These are phyloP conservation scores for Achaetomium macrosporum DNA, from an alignment of 2,329 filamentous ascomycete species.

Conservation along the genomic window DNA sequence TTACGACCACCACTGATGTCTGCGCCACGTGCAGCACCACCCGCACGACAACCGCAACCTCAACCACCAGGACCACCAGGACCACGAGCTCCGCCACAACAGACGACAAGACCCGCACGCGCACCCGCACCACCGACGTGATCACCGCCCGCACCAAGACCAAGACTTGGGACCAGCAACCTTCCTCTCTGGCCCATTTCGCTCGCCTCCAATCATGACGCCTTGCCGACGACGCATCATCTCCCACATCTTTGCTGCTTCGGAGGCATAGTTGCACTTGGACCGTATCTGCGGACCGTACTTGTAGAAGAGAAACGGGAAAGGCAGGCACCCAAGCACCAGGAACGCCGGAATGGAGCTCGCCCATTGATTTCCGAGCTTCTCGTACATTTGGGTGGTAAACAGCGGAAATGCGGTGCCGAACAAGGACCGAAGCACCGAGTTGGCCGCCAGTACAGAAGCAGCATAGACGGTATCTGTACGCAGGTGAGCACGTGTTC, in stretches of 20 bases:
- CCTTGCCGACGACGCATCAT: not conserved
- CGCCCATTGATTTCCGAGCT: slow-evolving; percentile 70
- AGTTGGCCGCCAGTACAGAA: slow-evolving; percentile 66
- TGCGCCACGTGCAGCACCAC: too few species aligned
- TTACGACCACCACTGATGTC: too few species aligned
- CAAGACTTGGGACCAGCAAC: too few species aligned
- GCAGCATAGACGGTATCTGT: slow-evolving; percentile 66
- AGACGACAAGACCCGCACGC: too few species aligned
- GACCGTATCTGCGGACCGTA: slow-evolving; percentile 59
- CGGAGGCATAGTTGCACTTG: slow-evolving; percentile 63
- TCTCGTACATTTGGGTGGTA: slow-evolving; percentile 52
- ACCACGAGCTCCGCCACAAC: too few species aligned
- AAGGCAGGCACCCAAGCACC: slow-evolving; percentile 64
- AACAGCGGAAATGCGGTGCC: slow-evolving; percentile 70
- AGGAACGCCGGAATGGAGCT: slow-evolving; percentile 68
- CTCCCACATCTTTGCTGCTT: slow-evolving; percentile 43
- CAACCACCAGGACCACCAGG: too few species aligned
- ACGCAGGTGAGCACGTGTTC: not conserved
- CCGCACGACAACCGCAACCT: too few species aligned
- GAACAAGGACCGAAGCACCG: slow-evolving; percentile 65
- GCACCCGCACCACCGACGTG: too few species aligned
- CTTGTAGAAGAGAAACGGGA: slow-evolving; percentile 70
- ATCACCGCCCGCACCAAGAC: too few species aligned
- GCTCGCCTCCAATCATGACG: not conserved
- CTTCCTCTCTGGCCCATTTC: not conserved